Percentiles rank a stretch among this genome's conserved stretches.
Evolutionary conservation across 192 early-diverging fungal species (phyloP).

Genomic region (Phycomyces blakesleeanus): DNA sequence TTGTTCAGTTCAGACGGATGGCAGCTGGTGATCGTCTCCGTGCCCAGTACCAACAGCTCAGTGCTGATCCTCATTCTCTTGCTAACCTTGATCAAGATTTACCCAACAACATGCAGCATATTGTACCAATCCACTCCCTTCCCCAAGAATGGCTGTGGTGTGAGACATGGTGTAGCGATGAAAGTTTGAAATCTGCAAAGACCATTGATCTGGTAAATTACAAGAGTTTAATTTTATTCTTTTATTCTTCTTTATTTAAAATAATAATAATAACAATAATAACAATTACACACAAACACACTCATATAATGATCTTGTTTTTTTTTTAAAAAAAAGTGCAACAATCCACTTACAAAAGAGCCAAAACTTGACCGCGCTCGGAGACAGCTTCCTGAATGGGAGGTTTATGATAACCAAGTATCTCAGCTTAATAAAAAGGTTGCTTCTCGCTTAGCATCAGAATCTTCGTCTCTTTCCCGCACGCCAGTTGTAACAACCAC

Average conservation of each 20-base stretch:
- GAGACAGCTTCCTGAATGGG: slow-evolving; percentile 93
- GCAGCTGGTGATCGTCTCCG: slow-evolving; percentile 92
- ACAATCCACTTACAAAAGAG: slow-evolving; percentile 97
- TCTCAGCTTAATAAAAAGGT: slow-evolving; percentile 9
- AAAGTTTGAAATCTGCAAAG: slow-evolving; percentile 77
- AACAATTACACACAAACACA: too few relatives aligned
- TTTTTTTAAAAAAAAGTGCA: too few relatives aligned
- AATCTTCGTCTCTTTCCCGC: neutral
- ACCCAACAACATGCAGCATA: slow-evolving; percentile 93
- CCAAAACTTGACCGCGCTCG: slow-evolving; percentile 94
- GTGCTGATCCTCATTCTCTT: slow-evolving; percentile 81
- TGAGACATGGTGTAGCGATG: slow-evolving; percentile 97
- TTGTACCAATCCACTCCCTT: slow-evolving; percentile 87
- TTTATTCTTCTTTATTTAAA: too few relatives aligned
- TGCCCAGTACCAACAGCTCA: slow-evolving; percentile 89
- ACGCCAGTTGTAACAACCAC: neutral
- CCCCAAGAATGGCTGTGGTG: slow-evolving; percentile 99
- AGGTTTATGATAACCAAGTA: slow-evolving; percentile 71
- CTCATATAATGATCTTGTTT: too few relatives aligned
- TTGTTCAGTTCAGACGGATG: slow-evolving; percentile 85
- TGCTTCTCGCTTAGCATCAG: neutral
- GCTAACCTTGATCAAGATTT: slow-evolving; percentile 98
- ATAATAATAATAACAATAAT: neutral
- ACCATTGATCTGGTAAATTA: slow-evolving; percentile 96
- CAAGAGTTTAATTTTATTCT: too few relatives aligned